A percentile compares a stretch with the other conserved stretches of the same genome.
Conservation (phyloP, 2,329 filamentous ascomycete species). For the Exophiala aquamarina region DNA sequence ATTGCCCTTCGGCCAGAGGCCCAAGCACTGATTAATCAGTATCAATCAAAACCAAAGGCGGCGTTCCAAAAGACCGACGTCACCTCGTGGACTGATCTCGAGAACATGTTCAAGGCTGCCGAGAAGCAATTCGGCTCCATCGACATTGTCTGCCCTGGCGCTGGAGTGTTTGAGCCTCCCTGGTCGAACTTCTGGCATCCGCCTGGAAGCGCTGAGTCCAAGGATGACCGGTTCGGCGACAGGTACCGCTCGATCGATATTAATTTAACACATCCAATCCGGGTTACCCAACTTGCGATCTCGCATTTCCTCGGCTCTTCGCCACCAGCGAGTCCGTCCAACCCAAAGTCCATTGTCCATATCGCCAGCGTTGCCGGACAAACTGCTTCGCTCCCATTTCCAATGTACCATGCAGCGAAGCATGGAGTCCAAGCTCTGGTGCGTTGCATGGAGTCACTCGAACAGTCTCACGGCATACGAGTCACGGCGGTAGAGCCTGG, state of each 20-base stretch:
- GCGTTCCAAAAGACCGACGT: conserved; percentile 51
- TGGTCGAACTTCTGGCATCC: conserved; percentile 54
- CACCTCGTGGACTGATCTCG: conserved; percentile 49
- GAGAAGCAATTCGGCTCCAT: conserved; percentile 48
- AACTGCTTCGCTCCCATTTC: conserved; percentile 36
- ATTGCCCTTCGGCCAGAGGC: conserved; percentile 46
- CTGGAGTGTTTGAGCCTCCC: conserved; percentile 42
- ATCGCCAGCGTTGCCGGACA: conserved; percentile 52
- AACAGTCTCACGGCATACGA: conserved; percentile 50
- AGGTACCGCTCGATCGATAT: conserved; percentile 50
- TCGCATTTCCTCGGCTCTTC: conserved; percentile 45
- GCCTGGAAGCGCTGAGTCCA: conserved; percentile 43
- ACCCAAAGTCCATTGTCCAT: conserved; percentile 46
- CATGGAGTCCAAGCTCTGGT: conserved; percentile 51
- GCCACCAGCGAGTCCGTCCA: conserved; percentile 12
- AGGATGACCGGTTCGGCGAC: conserved; percentile 39
- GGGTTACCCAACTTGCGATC: conserved; percentile 52
- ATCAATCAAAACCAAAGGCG: conserved; percentile 35
- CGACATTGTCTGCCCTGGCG: conserved; percentile 49
- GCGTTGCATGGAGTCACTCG: conserved; percentile 51
- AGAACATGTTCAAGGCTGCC: conserved; percentile 50
- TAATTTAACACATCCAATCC: conserved; percentile 54
- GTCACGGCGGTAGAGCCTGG: conserved; percentile 63
- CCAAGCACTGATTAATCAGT: conserved; percentile 39
- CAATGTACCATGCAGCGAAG: conserved; percentile 51